phyloP scores from a whole-genome alignment of 768 basidiomycete genomes.

The Trametes maxima region DNA sequence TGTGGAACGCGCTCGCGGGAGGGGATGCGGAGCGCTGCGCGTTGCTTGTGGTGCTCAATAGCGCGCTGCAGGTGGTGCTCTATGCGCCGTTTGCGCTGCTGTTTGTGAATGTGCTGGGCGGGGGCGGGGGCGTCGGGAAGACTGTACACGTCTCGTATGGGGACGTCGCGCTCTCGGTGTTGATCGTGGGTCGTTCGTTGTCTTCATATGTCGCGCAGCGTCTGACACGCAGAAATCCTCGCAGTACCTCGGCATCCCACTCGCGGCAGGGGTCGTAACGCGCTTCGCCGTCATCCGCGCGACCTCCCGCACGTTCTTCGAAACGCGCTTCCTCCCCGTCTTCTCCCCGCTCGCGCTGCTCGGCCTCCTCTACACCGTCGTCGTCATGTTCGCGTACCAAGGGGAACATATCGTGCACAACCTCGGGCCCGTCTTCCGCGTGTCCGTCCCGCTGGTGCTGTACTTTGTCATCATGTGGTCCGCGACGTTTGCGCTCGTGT shows the following conservation, averaged over 20 bases:
- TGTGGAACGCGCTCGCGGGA: slow-evolving; percentile 41
- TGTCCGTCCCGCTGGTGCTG: slow-evolving; percentile 76
- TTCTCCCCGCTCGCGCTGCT: slow-evolving; percentile 72
- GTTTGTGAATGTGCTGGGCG: slow-evolving; percentile 72
- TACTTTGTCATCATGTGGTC: slow-evolving; percentile 84
- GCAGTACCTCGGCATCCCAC: slow-evolving; percentile 83
- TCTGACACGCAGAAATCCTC: background rate
- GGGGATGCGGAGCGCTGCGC: slow-evolving; percentile 27
- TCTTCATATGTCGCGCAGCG: background rate
- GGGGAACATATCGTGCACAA: slow-evolving; percentile 71
- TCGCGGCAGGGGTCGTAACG: slow-evolving; percentile 71
- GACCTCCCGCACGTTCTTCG: slow-evolving; percentile 50
- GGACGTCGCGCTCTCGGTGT: slow-evolving; percentile 63
- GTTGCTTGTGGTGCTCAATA: slow-evolving; percentile 80
- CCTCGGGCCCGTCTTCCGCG: slow-evolving; percentile 75
- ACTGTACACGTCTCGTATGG: slow-evolving; percentile 56
- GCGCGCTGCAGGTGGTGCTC: slow-evolving; percentile 73
- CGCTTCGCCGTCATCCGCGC: slow-evolving; percentile 54
- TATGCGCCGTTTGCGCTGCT: slow-evolving; percentile 75
- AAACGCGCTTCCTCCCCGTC: slow-evolving; percentile 60
- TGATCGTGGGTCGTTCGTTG: slow-evolving; percentile 55
- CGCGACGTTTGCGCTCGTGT: slow-evolving; percentile 58
- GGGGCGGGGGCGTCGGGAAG: slow-evolving; percentile 36
- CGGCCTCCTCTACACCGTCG: slow-evolving; percentile 80
- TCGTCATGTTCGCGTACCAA: slow-evolving; percentile 66